phyloP scores from a whole-genome alignment of 768 basidiomycete genomes.

The Mycena crocata region DNA sequence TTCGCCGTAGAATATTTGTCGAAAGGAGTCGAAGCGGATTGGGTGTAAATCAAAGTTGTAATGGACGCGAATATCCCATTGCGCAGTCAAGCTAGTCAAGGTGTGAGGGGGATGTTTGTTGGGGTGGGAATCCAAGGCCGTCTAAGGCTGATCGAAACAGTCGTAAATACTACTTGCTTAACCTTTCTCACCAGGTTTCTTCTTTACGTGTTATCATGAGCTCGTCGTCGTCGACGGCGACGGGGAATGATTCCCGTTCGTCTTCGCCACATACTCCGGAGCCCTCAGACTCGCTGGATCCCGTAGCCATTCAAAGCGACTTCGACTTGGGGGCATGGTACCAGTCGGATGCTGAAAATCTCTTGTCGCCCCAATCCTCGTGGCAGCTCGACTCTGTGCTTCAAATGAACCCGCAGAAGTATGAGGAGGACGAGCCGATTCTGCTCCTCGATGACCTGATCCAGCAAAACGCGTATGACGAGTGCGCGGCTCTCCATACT shows the following conservation, averaged over 20 bases:
- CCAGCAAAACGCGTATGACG: slow-evolving; percentile 80
- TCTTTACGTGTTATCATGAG: slow-evolving; percentile 57
- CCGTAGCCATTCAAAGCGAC: slow-evolving; percentile 61
- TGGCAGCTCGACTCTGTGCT: slow-evolving; percentile 58
- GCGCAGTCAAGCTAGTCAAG: too few relatives aligned
- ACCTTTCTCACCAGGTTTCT: neutral
- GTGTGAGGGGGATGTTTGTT: too few relatives aligned
- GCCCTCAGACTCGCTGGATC: slow-evolving; percentile 63
- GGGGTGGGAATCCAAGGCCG: too few relatives aligned
- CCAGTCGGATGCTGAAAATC: slow-evolving; percentile 57
- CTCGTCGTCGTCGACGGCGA: slow-evolving; percentile 69
- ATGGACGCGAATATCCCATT: too few relatives aligned
- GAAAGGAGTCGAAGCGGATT: too few relatives aligned
- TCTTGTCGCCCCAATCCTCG: slow-evolving; percentile 48
- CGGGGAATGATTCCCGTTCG: slow-evolving; percentile 72
- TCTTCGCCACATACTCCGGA: slow-evolving; percentile 80
- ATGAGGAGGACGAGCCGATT: slow-evolving; percentile 62
- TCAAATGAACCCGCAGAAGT: slow-evolving; percentile 55
- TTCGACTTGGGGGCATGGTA: slow-evolving; percentile 69
- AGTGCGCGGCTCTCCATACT: slow-evolving; percentile 59
- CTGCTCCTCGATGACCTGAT: slow-evolving; percentile 80
- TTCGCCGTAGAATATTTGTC: too few relatives aligned
- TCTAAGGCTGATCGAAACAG: too few relatives aligned
- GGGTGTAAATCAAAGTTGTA: too few relatives aligned
- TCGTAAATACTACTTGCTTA: too few relatives aligned